These are phyloP conservation scores for Ensete glaucum DNA, from an alignment of 176 grass and related monocot genomes.

Conservation along the genomic window DNA sequence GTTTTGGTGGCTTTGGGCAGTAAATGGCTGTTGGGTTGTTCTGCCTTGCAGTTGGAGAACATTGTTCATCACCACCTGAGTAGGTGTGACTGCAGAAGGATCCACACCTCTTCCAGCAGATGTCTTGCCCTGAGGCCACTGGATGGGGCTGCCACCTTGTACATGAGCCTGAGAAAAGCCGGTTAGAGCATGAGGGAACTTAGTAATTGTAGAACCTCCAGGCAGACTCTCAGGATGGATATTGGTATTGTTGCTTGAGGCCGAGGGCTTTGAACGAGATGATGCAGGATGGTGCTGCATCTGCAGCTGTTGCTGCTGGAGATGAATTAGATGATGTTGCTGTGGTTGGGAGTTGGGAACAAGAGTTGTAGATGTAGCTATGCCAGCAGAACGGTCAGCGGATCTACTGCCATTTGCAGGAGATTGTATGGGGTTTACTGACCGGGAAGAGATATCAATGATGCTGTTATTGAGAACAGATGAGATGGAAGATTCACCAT, in stretches of 20 bases:
- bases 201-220: conserved; percentile 10
- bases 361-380: background rate
- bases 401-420: conserved; percentile 40
- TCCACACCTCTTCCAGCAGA: conserved; percentile 39
- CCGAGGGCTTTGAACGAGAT: conserved; percentile 61
- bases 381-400: conserved; percentile 27
- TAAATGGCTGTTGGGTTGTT: conserved; percentile 36
- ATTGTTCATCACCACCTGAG: conserved; percentile 50
- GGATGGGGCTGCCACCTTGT: conserved; percentile 37
- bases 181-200: conserved; percentile 36
- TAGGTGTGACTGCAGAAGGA: conserved; percentile 25
- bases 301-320: conserved; percentile 35
- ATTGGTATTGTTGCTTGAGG: conserved; percentile 38
- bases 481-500: conserved; percentile 36
- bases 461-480: conserved; percentile 38
- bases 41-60: conserved; percentile 51
- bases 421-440: conserved; percentile 57
- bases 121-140: conserved; percentile 57
- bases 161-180: conserved; percentile 37
- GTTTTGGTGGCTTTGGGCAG: conserved; percentile 47
- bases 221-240: conserved; percentile 30
- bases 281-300: conserved; percentile 48
- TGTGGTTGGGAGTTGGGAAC: conserved; percentile 22
- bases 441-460: conserved; percentile 53
- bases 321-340: conserved; percentile 31